A percentile compares a stretch with the other conserved stretches of the same genome.
These are phyloP conservation scores for Passalora sequoiae DNA, from an alignment of 2,329 filamentous ascomycete genomes.

Conservation along the genomic window DNA sequence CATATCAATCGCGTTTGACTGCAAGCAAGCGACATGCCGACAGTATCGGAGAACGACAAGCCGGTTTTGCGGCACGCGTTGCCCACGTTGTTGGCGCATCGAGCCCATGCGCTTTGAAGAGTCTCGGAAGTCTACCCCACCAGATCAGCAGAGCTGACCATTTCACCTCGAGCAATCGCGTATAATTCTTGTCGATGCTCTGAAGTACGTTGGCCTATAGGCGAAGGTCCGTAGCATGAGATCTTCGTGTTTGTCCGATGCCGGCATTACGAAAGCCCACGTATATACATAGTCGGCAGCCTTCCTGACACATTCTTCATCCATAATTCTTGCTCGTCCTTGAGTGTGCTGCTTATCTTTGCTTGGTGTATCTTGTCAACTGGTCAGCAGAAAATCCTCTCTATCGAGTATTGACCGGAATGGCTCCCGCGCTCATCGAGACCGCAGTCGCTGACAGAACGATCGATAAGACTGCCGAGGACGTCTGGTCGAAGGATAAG, in stretches of 20 bases:
- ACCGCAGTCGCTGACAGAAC: slow-evolving; percentile 22
- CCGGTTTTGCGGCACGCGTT: slow-evolving; percentile 6
- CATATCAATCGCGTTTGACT: too few relatives aligned
- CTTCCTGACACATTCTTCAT: background rate
- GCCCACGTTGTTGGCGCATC: slow-evolving; percentile 8
- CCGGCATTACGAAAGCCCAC: slow-evolving; percentile 16
- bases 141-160: slow-evolving; percentile 7
- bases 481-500: slow-evolving; percentile 25
- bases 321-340: background rate
- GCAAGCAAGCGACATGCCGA: too few relatives aligned
- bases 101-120: background rate
- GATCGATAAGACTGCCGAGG: slow-evolving; percentile 22
- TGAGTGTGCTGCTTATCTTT: background rate
- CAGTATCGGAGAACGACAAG: slow-evolving; percentile 4
- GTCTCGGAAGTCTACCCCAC: slow-evolving; percentile 12
- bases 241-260: slow-evolving; percentile 17
- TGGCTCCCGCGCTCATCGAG: slow-evolving; percentile 44
- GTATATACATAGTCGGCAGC: slow-evolving; percentile 14
- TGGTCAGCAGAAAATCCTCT: background rate
- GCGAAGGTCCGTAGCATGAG: slow-evolving; percentile 12
- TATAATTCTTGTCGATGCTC: slow-evolving; percentile 2
- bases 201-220: slow-evolving; percentile 8
- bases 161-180: background rate
- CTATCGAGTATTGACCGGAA: slow-evolving; percentile 17
- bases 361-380: background rate